These are phyloP conservation scores for Forsythia suspensa DNA, from an alignment of 257 asterid genomes.

Conservation along the genomic window DNA sequence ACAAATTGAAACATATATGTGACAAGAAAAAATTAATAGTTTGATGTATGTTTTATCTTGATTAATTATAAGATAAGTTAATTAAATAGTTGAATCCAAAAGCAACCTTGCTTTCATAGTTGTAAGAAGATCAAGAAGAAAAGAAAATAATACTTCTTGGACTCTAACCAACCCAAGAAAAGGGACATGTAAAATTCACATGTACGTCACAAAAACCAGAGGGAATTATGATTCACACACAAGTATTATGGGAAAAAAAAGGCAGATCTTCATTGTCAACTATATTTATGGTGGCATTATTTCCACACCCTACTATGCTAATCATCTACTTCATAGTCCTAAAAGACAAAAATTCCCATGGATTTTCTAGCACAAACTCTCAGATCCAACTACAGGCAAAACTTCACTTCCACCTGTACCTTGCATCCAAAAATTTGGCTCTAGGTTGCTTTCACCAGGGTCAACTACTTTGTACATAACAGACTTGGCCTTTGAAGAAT, in stretches of 20 bases:
- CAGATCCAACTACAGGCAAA: slow-evolving; percentile 8
- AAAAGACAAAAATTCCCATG: not conserved
- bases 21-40: not conserved
- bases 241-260: no score
- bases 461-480: slow-evolving; percentile 21
- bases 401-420: slow-evolving; percentile 26
- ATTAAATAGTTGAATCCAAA: not conserved
- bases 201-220: not conserved
- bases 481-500: slow-evolving; percentile 28
- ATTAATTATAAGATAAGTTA: not conserved
- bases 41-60: not conserved
- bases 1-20: not conserved
- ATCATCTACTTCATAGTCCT: not conserved
- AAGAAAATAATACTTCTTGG: no score
- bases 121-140: not conserved
- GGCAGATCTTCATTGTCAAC: not conserved
- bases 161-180: not conserved
- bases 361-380: not conserved
- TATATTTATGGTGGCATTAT: not conserved
- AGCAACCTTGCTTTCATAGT: not conserved
- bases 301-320: not conserved
- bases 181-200: not conserved
- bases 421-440: slow-evolving; percentile 19
- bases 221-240: not conserved
- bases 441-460: slow-evolving; percentile 22